phyloP scores from a whole-genome alignment of 2,329 filamentous ascomycete species.

The Xylaria sp. region DNA sequence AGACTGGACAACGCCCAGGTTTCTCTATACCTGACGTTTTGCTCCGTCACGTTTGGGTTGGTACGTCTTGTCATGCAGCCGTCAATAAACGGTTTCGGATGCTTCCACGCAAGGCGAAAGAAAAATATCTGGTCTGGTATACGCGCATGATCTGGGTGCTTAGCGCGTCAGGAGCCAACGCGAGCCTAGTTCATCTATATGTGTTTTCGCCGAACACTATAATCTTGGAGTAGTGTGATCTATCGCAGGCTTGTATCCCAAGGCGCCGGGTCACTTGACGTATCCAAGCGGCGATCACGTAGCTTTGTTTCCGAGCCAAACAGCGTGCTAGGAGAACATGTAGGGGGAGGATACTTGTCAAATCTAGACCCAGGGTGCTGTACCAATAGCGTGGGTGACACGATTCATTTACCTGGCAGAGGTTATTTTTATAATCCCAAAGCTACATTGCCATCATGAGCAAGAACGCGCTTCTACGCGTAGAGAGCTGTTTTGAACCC shows the following conservation, averaged over 20 bases:
- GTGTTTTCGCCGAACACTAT: background rate
- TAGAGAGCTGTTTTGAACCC: background rate
- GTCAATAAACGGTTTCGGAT: background rate
- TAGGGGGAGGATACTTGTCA: constrained; percentile 6
- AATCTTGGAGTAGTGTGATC: constrained; percentile 5
- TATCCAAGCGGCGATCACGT: constrained; percentile 10
- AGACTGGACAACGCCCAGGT: background rate
- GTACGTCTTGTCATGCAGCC: background rate
- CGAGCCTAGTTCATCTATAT: background rate
- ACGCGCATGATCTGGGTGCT: background rate
- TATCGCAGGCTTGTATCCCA: constrained; percentile 13
- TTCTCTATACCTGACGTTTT: background rate
- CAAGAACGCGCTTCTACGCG: constrained; percentile 21
- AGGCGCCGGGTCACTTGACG: constrained; percentile 16
- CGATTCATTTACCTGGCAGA: constrained; percentile 18
- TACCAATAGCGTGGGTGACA: constrained; percentile 21
- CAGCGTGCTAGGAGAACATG: background rate
- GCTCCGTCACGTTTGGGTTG: background rate
- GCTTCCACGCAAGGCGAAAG: background rate
- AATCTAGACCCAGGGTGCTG: background rate
- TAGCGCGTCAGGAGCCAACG: constrained; percentile 12
- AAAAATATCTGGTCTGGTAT: background rate
- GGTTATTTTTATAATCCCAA: constrained; percentile 10
- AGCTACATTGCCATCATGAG: constrained; percentile 16
- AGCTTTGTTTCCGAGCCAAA: constrained; percentile 3